Evolutionary conservation across 225 moss, liverwort and hornwort genomes (phyloP), one percentile per base, ranked within the genome.

Genomic region (Ulota crispa): DNA sequence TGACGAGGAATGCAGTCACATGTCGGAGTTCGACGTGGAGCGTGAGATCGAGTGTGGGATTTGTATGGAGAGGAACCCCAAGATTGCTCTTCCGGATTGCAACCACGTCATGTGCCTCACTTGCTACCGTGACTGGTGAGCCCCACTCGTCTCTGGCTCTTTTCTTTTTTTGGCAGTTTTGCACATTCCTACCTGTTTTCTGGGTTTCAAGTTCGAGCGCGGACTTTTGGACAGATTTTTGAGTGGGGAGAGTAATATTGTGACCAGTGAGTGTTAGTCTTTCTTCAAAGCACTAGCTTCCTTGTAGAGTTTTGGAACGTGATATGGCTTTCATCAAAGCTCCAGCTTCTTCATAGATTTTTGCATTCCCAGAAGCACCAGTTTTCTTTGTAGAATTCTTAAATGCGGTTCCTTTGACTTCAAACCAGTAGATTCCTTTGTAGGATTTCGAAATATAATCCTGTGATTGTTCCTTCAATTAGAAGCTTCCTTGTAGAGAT

Each of bases 21-120:
- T 98, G 97, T 98, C 97, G 24, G 95, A 94, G 81, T 84, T 98
- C 54, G 97, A 98, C 78, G 84, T 95, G 79, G 97, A 98, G 78
- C 89, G 95, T 83, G 97, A 98, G 83, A 89, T 91, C 50, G 97
- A 98, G 80, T 98, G 97, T 78, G 97, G 97, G 9, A 98, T 98
- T 73, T 98, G 97, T 83, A 95, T 98, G 95, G 97, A 98, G 81
- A 93, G 92, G 55, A 94, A 95, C 73, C 94, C 90, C 14, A 98
- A 95, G 83, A 98, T 98, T 87, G 97, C 94, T 55, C 90, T 98
- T 43, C 97, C 97, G 9, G 95, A 94, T 82, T 98, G 97, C 92
- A 98, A 94, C 71, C 97, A 98, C 86, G 93, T 94, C 53, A 98
- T 98, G 97, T 98, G 97, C 87, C 92, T 98, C 64, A 95, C 92